Conservation (phyloP, 805 yeast species). For the Candida nitratophila region DNA sequence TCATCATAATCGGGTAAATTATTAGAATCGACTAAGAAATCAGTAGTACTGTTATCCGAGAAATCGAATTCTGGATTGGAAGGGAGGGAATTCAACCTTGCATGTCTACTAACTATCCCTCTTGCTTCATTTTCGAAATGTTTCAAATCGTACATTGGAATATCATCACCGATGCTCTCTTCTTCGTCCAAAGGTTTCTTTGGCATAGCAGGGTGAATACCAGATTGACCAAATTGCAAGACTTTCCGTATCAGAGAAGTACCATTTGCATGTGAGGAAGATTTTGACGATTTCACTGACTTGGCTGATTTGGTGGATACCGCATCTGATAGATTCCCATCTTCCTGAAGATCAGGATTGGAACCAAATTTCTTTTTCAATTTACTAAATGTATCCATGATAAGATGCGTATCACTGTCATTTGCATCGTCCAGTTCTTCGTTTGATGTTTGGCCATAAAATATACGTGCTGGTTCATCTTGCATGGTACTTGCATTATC, state of each 20-base stretch:
- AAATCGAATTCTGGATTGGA: conserved; percentile 23
- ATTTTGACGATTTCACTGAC: background rate
- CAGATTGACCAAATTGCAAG: conserved; percentile 17
- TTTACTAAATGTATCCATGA: conserved; percentile 3
- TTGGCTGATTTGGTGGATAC: background rate
- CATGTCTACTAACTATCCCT: conserved; percentile 45
- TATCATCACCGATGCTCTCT: conserved; percentile 22
- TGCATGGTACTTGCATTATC: conserved; percentile 4
- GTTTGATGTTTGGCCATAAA: background rate
- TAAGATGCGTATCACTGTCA: background rate
- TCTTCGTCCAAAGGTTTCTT: conserved; percentile 28
- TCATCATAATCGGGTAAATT: conserved; percentile 1
- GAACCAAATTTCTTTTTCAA: conserved; percentile 10
- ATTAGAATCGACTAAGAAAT: background rate
- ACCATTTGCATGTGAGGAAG: no score
- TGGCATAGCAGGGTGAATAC: conserved; percentile 30
- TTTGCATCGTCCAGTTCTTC: conserved; percentile 1
- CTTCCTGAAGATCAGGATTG: conserved; percentile 9
- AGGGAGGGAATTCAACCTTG: conserved; percentile 17
- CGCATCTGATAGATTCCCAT: background rate
- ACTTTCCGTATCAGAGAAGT: background rate
- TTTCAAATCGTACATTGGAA: conserved; percentile 39
- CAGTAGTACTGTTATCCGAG: background rate
- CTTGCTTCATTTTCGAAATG: conserved; percentile 46
- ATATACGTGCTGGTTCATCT: conserved; percentile 1